Evolutionary conservation across 1,284 basidiomycete genomes (phyloP), one percentile per base, ranked within the genome.

Genomic region (Fomes fomentarius): DNA sequence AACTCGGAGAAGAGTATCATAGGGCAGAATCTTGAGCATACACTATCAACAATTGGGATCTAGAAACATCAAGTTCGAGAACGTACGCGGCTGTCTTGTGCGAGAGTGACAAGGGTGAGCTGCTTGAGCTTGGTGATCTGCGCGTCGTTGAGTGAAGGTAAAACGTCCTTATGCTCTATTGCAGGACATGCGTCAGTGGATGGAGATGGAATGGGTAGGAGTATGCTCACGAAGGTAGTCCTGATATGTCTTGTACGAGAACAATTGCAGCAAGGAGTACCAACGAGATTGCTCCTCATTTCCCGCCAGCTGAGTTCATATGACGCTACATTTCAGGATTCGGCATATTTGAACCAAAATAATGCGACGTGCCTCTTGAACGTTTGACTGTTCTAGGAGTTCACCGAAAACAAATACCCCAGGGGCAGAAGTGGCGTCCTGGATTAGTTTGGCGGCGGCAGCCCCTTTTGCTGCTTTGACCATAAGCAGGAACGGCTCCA

Each of bases 381-480:
- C 89, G 63, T 87, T 92, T 0, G 87, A 82, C 25, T 90, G 71
- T 38, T 93, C 89, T 41, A 98, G 75, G 49, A 98, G 76, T 72
- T 98, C 95, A 1, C 85, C 82, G 66, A 98, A 98, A 53, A 94
- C 89, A 70, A 92, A 97, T 37, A 96, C 88, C 15, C 94, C 95
- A 8, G 87, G 85, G 0, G 96, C 91, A 34, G 91, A 82, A 30
- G 91, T 94, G 50, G 88, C 95, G 69, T 97, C 90, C 63, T 87
- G 79, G 21, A 96, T 76, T 52, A 97, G 82, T 67, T 95, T 94
- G 9, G 93, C 94, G 0, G 94, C 94, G 0, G 90, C 93, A 0
- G 93, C 93, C 1, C 96, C 96, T 66, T 92, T 94, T 2, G 91
- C 85, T 0, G 90, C 90, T 67, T 95, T 94, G 3, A 89, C 91